Evolutionary conservation across 2,329 filamentous ascomycete species (phyloP), one percentile per base, ranked within the genome.

Genomic region (Tolypocladium nubicola): DNA sequence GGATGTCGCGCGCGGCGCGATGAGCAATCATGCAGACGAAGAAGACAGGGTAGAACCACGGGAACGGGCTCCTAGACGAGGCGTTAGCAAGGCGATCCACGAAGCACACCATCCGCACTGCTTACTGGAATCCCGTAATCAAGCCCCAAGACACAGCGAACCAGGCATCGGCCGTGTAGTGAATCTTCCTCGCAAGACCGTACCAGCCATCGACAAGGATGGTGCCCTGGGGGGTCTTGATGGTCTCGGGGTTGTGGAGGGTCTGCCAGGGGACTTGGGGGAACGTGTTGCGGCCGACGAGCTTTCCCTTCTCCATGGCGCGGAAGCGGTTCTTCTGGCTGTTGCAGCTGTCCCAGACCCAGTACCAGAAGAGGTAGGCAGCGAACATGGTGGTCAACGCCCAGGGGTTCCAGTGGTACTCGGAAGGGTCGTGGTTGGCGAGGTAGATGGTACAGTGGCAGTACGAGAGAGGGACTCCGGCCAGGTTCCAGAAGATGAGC

Each of bases 401-500:
- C 63, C 78, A 84, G 57, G 80, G 83, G 67, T 90, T 89, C 86
- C 88, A 92, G 56, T 79, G 79, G 73, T 96, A 96, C 58, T 84
- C 83, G 40, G 83, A 79, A 0, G 92, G 88, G 66, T 88, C 75
- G 71, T 95, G 90, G 73, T 88, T 92, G 63, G 90, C 90, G 54
- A 96, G 81, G 75, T 89, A 96, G 66, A 96, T 84, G 53, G 89
- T 93, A 81, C 89, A 94, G 78, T 96, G 91, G 77, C 90, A 96
- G 80, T 96, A 96, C 56, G 86, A 91, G 55, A 96, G 80, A 16
- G 91, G 91, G 33, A 96, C 91, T 63, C 91, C 91, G 52, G 91
- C 90, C 70, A 96, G 79, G 74, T 96, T 96, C 91, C 91, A 96
- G 83, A 96, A 96, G 72, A 95, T 95, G 63, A 96, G 83, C 91